Evolutionary conservation across 345 rosid genomes (phyloP), one percentile per base, ranked within the genome.

Genomic region (Brassica incana): DNA sequence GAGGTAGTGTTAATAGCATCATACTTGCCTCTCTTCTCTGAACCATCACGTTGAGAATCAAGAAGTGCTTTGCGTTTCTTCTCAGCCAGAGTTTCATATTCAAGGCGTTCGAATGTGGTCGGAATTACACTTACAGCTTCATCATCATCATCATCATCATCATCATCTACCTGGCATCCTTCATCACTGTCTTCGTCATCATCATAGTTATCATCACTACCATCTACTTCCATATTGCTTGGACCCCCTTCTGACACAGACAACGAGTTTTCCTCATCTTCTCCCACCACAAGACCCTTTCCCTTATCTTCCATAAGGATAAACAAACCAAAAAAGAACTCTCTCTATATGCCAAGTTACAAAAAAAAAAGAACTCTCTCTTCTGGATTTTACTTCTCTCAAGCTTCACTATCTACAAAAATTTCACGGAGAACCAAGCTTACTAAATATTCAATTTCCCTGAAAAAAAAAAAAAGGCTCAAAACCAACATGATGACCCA

Each of bases 51-150:
- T 76, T 72, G 80, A 45, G 76, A 54, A 67, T 81, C 86, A 43
- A 81, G 83, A 61, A 85, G 85, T 15, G 87, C 88, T 84, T 88
- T 88, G 36, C 97, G 94, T 80, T 90, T 94, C 81, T 83, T 91
- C 81, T 86, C 89, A 2, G 97, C 98, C 38, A 89, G 86, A 56
- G 90, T 92, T 78, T 89, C 94, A 70, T 92, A 90, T 40, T 87
- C 90, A 33, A 83, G 86, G 18, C 83, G 88, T 83, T 90, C 87
- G 27, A 88, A 89, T 16, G 67, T 60, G 40, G 40, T 67, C 5
- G 80, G 74, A 59, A 77, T 59, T 18, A 11, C 80, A 60, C 33
- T 71, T 76, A 6, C 74, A 61, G 63, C 27, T 33, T 76, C n/a
- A n/a, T n/a, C n/a, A 6, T 64, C 74, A 54, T 71, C 72, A 43